Conservation (phyloP, 345 rosid species). For the Murraya koenigii region DNA sequence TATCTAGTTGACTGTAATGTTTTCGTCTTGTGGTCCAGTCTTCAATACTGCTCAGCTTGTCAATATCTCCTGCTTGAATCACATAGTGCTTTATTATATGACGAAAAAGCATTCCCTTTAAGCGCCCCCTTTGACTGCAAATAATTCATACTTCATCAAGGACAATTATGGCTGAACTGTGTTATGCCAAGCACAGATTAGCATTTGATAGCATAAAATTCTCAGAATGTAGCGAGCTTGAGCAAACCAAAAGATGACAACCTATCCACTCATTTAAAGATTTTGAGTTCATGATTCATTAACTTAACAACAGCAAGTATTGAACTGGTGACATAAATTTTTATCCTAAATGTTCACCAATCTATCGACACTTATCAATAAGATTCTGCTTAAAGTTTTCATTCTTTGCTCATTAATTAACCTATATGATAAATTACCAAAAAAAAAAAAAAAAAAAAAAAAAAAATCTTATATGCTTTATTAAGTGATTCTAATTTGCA, state of each 20-base stretch:
- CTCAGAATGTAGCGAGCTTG: neutral
- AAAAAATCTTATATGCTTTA: too few relatives aligned
- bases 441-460: too few relatives aligned
- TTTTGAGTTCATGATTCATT: neutral
- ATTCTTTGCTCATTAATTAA: neutral
- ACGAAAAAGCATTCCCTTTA: conserved; percentile 59
- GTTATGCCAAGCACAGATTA: neutral
- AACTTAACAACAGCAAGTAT: neutral
- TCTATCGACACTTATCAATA: neutral
- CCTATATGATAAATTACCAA: neutral
- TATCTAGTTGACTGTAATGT: conserved; percentile 34
- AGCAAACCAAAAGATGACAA: neutral
- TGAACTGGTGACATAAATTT: neutral
- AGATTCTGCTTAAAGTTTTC: neutral
- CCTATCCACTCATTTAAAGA: neutral
- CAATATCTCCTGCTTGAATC: conserved; percentile 55
- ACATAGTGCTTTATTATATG: conserved; percentile 57
- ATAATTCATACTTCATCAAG: conserved; percentile 10
- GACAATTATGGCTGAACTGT: neutral
- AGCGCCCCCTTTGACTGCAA: conserved; percentile 61
- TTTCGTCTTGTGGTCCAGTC: conserved; percentile 60
- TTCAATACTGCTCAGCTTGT: conserved; percentile 36
- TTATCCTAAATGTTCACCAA: neutral
- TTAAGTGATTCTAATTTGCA: neutral
- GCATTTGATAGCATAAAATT: neutral